phyloP scores from a whole-genome alignment of 1,139 yeast species.

The Yamadazyma siamensis region DNA sequence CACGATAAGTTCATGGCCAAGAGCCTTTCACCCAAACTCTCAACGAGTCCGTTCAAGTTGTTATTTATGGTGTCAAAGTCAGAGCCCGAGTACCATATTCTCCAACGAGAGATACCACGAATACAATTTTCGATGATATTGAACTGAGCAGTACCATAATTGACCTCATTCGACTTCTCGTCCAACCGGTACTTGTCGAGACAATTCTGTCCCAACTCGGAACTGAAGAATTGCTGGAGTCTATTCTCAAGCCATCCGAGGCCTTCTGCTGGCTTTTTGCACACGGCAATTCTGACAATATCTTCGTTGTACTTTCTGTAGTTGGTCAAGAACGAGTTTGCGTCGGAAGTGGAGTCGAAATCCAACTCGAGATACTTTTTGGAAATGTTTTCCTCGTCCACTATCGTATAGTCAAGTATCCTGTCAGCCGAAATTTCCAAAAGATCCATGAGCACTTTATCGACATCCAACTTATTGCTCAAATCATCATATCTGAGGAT shows the following conservation, averaged over 20 bases:
- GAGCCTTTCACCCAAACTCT: slow-evolving; percentile 72
- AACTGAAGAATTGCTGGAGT: slow-evolving; percentile 68
- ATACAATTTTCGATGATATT: slow-evolving; percentile 86
- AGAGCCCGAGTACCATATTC: slow-evolving; percentile 75
- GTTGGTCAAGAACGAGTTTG: slow-evolving; percentile 71
- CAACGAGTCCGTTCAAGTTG: slow-evolving; percentile 61
- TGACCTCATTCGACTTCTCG: slow-evolving; percentile 66
- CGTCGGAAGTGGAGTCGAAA: slow-evolving; percentile 84
- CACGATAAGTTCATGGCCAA: slow-evolving; percentile 73
- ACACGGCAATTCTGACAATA: slow-evolving; percentile 81
- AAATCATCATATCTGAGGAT: slow-evolving; percentile 79
- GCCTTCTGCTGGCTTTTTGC: slow-evolving; percentile 81
- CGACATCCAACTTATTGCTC: slow-evolving; percentile 47
- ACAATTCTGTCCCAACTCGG: slow-evolving; percentile 68
- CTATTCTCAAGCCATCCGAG: slow-evolving; percentile 77
- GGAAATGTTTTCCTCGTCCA: slow-evolving; percentile 62
- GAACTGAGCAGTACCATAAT: slow-evolving; percentile 78
- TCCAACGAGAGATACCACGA: slow-evolving; percentile 95
- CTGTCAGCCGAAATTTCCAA: slow-evolving; percentile 78
- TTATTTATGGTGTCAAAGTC: slow-evolving; percentile 60
- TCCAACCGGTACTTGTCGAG: slow-evolving; percentile 54
- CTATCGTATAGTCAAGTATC: slow-evolving; percentile 67
- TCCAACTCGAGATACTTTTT: slow-evolving; percentile 72
- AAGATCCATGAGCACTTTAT: slow-evolving; percentile 58
- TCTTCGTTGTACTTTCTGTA: slow-evolving; percentile 87